Evolutionary conservation across 805 yeast genomes (phyloP).

Genomic region (Pichia nakasei): DNA sequence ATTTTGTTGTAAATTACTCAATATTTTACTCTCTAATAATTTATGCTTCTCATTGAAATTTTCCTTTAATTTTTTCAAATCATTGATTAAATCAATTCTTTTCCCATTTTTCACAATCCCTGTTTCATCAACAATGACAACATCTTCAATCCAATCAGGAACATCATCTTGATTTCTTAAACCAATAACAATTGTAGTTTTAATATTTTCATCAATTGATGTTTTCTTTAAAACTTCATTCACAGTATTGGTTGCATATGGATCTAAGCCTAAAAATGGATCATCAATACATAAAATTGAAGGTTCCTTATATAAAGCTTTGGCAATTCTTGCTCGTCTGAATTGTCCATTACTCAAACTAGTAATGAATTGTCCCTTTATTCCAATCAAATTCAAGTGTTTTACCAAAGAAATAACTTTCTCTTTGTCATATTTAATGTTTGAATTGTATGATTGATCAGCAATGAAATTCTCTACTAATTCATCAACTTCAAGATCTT

Average conservation of each 20-base stretch:
- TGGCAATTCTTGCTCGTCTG: conserved; percentile 82
- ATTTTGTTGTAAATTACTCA: conserved; percentile 6
- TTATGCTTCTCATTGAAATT: conserved; percentile 19
- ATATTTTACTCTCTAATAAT: conserved; percentile 9
- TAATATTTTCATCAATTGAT: conserved; percentile 4
- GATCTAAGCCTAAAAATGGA: conserved; percentile 88
- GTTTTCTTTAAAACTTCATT: conserved; percentile 38
- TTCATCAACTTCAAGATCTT: conserved; percentile 69
- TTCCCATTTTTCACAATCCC: conserved; percentile 49
- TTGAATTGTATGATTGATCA: conserved; percentile 41
- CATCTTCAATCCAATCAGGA: conserved; percentile 74
- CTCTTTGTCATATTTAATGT: conserved; percentile 26
- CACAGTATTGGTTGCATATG: conserved; percentile 54
- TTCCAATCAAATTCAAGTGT: conserved; percentile 43
- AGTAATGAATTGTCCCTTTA: conserved; percentile 70
- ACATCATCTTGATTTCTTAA: conserved; percentile 64
- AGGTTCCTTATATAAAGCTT: conserved; percentile 58
- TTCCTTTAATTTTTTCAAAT: conserved; percentile 18
- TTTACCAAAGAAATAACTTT: conserved; percentile 37
- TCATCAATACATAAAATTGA: conserved; percentile 71
- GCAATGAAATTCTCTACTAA: conserved; percentile 55
- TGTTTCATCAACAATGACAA: conserved; percentile 47
- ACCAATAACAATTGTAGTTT: conserved; percentile 63
- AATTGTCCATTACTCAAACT: conserved; percentile 91
- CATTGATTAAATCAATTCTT: conserved; percentile 20